A percentile compares a stretch with the other conserved stretches of the same genome.
Evolutionary conservation across 2,329 filamentous ascomycete species (phyloP).

Genomic region (Claviceps sp.): DNA sequence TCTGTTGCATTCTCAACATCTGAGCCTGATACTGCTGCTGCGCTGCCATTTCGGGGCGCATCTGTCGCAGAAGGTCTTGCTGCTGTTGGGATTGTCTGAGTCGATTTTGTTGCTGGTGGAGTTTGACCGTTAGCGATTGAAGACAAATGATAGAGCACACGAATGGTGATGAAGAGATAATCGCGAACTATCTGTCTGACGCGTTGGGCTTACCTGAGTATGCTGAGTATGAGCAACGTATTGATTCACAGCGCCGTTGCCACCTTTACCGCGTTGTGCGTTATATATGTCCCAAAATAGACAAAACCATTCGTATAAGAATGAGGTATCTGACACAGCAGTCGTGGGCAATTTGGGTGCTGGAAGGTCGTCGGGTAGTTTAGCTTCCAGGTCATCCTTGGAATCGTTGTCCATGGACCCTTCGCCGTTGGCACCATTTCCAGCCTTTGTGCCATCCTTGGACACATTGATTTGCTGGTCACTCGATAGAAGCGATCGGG

Average conservation of each 20-base stretch:
- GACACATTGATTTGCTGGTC: conserved; percentile 53
- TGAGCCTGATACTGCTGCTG: conserved; percentile 45
- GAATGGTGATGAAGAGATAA: not conserved
- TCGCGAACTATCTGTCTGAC: not conserved
- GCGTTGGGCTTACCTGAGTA: conserved; percentile 67
- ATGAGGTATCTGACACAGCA: conserved; percentile 56
- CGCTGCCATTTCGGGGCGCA: conserved; percentile 47
- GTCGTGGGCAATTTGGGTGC: conserved; percentile 54
- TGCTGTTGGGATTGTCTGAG: conserved; percentile 58
- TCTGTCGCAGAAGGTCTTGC: conserved; percentile 61
- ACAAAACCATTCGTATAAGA: conserved; percentile 95
- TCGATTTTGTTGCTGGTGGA: conserved; percentile 48
- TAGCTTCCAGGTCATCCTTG: conserved; percentile 62
- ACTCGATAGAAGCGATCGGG: conserved; percentile 56
- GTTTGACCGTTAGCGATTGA: conserved; percentile 1
- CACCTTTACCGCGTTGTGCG: conserved; percentile 60
- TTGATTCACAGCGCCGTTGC: conserved; percentile 50
- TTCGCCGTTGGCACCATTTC: conserved; percentile 56
- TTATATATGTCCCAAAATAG: conserved; percentile 95
- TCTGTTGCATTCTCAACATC: conserved; percentile 54
- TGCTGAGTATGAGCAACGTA: conserved; percentile 79
- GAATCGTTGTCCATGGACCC: conserved; percentile 72
- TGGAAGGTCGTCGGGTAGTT: conserved; percentile 70
- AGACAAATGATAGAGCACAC: not conserved
- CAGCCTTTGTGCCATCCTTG: conserved; percentile 59